These are phyloP conservation scores for Yamadazyma triangularis DNA, from an alignment of 1,139 yeast genomes.

Conservation along the genomic window DNA sequence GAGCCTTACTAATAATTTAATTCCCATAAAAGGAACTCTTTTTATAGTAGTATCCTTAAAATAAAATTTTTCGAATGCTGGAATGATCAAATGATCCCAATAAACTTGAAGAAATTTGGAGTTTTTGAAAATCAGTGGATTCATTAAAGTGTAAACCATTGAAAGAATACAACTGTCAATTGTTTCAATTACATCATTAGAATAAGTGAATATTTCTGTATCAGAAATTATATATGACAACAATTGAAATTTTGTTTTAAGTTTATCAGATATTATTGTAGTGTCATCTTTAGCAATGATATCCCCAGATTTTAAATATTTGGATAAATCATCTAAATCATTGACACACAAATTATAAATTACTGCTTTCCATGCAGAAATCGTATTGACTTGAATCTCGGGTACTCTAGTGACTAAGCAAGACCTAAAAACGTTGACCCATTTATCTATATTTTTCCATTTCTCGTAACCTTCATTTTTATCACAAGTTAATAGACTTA, in stretches of 20 bases:
- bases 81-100: slow-evolving; percentile 38
- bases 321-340: slow-evolving; percentile 24
- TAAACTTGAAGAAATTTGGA: slow-evolving; percentile 25
- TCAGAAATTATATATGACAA: slow-evolving; percentile 6
- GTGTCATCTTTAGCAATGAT: slow-evolving; percentile 7
- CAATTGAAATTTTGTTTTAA: slow-evolving; percentile 25
- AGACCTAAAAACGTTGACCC: slow-evolving; percentile 31
- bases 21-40: slow-evolving; percentile 4
- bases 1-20: slow-evolving; percentile 21
- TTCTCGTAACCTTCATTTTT: slow-evolving; percentile 21
- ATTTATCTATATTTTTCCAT: slow-evolving; percentile 27
- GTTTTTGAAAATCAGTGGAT: slow-evolving; percentile 13
- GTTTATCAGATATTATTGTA: slow-evolving; percentile 13
- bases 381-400: slow-evolving; percentile 23
- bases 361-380: slow-evolving; percentile 36
- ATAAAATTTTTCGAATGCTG: slow-evolving; percentile 28
- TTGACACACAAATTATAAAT: slow-evolving; percentile 31
- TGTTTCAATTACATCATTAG: slow-evolving; percentile 22
- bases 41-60: slow-evolving; percentile 21
- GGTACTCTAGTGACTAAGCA: slow-evolving; percentile 25
- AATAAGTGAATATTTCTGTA: slow-evolving; percentile 5
- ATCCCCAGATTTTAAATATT: slow-evolving; percentile 5
- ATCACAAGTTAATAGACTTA: slow-evolving; percentile 30
- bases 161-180: slow-evolving; percentile 27
- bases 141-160: slow-evolving; percentile 29